Percentiles rank a stretch among this genome's conserved stretches.
These are phyloP conservation scores for Beta vulgaris DNA, from an alignment of 148 eudicot genomes.

Conservation along the genomic window DNA sequence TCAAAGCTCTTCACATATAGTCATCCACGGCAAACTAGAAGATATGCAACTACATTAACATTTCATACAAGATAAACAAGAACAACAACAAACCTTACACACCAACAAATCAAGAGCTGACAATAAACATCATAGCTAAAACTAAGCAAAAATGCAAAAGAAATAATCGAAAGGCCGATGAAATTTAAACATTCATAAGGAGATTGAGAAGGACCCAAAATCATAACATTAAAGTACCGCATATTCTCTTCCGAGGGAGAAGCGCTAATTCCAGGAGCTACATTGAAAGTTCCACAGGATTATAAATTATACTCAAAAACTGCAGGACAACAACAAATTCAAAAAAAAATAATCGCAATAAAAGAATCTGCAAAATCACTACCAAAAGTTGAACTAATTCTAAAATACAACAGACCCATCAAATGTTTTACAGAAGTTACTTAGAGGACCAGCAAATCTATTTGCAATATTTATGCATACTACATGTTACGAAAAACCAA, in stretches of 20 bases:
- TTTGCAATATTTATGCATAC: not conserved
- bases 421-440: not conserved
- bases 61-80: not conserved
- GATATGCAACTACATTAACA: not conserved
- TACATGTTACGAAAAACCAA: not conserved
- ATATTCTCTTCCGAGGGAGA: conserved; percentile 95
- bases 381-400: not conserved
- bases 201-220: conserved; percentile 93
- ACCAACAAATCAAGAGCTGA: not conserved
- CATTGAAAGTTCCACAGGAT: conserved; percentile 21
- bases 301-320: not conserved
- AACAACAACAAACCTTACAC: not conserved
- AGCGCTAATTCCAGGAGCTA: conserved; percentile 97
- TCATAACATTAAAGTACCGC: conserved; percentile 94
- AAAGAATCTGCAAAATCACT: not conserved
- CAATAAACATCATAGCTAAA: no score
- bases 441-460: not conserved
- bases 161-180: not conserved
- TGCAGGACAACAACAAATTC: not conserved
- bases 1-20: not conserved
- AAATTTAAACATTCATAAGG: conserved; percentile 75
- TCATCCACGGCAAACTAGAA: not conserved
- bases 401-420: not conserved
- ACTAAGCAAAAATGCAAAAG: not conserved
- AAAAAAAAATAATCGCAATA: not conserved